A percentile compares a stretch with the other conserved stretches of the same genome.
These are phyloP conservation scores for Cytospora piceicola DNA, from an alignment of 2,329 filamentous ascomycete genomes.

Conservation along the genomic window DNA sequence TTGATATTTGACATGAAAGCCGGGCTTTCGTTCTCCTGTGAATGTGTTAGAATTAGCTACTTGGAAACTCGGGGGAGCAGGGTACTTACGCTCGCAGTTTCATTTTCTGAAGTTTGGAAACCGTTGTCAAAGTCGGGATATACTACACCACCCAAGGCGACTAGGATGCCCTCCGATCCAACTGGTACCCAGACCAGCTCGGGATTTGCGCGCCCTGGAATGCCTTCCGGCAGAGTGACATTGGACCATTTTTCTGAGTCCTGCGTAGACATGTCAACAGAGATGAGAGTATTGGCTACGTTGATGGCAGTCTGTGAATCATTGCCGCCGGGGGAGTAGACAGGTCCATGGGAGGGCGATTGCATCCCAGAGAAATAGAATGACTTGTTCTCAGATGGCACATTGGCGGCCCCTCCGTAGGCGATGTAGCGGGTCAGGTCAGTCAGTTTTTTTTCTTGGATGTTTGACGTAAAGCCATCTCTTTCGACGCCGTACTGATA, in stretches of 20 bases:
- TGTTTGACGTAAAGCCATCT: constrained; percentile 48
- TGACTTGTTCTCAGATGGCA: constrained; percentile 70
- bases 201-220: constrained; percentile 62
- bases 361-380: constrained; percentile 72
- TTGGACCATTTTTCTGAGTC: constrained; percentile 60
- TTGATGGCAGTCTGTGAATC: constrained; percentile 45
- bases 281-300: constrained; percentile 61
- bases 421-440: constrained; percentile 64
- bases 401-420: constrained; percentile 65
- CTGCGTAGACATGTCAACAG: constrained; percentile 61
- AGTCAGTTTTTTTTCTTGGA: constrained; percentile 46
- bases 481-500: constrained; percentile 56
- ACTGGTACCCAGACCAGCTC: constrained; percentile 79
- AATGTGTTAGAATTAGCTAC: constrained; percentile 33
- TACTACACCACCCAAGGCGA: constrained; percentile 76
- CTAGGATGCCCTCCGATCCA: constrained; percentile 72
- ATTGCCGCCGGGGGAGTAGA: constrained; percentile 46
- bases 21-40: constrained; percentile 65
- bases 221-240: constrained; percentile 50
- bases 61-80: not conserved
- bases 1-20: constrained; percentile 74
- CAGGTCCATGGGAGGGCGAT: constrained; percentile 52
- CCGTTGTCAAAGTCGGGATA: constrained; percentile 54
- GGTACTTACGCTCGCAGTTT: constrained; percentile 46
- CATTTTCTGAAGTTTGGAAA: constrained; percentile 38